Base-by-base conservation (phyloP, 1,139 yeast genomes). In the Debaryomyces robertsiae region DNA sequence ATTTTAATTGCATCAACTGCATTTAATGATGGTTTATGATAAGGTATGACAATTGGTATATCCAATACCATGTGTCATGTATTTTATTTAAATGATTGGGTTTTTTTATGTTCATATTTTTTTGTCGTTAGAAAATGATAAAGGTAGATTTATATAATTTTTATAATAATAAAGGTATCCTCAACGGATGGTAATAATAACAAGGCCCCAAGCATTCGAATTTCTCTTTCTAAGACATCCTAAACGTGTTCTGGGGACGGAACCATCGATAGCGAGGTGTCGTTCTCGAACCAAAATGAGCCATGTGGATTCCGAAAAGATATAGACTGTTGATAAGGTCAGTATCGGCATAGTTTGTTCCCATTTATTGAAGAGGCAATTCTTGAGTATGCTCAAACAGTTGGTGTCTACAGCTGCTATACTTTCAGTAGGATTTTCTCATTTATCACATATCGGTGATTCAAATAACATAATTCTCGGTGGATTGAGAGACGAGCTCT, bases 1-100 rank as follows among this genome's bases (percentile, higher is more conserved):
- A 38, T 55, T 57, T 57, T 51, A 57, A 51, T 63, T 71, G 77
- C 77, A 69, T 71, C 77, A 71, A 71, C 76, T 71, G 77, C 76
- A 69, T 67, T 58, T 65, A 60, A 61, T 60, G 65, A 60, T 55
- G 52, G 46, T 47, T 46, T 47, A 46, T 40, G 46, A 45, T 37
- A 43, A 40, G 49, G 37, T 49, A 44, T 45, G 42, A 43, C 43
- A 40, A 28, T 46, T 40, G 45, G 39, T 41, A 13, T 23, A 27
- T 30, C 18, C 33, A 31, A 40, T 38, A 47, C 47, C 47, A 47
- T 48, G 40, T 41, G 45, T 40, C 43, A 41, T 44, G 40, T 37
- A 37, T 45, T 43, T 39, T 45, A 36, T 44, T 36, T 45, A 43
- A 41, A 41, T 39, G 42, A 32, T 44, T 46, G 46, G 52, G 45